Conservation (phyloP, 1,139 yeast genomes). For the Geotrichum klebahnii region DNA sequence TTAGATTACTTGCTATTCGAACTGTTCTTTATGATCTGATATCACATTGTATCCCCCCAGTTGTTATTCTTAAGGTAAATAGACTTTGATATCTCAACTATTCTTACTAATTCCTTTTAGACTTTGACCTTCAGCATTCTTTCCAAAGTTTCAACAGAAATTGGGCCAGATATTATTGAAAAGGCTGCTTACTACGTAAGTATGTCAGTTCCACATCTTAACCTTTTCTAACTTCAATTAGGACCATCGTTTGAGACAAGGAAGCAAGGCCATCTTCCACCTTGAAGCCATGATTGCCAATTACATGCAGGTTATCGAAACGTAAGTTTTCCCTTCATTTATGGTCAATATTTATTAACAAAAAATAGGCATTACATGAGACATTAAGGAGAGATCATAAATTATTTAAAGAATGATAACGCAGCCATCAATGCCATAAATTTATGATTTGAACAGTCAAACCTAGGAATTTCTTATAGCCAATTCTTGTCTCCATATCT, state of each 20-base stretch:
- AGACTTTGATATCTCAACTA: not conserved
- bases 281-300: constrained; percentile 90
- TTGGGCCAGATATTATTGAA: constrained; percentile 55
- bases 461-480: no score
- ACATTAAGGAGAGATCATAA: not conserved
- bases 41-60: constrained; percentile 91
- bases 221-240: not conserved
- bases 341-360: not conserved
- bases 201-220: not conserved
- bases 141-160: constrained; percentile 40
- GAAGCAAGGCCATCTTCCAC: constrained; percentile 87
- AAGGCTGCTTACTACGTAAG: constrained; percentile 57
- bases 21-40: constrained; percentile 75
- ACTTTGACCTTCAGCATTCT: constrained; percentile 59
- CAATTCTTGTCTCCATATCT: no score
- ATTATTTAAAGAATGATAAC: not conserved
- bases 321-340: constrained; percentile 12
- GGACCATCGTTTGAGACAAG: constrained; percentile 83
- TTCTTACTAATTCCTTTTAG: constrained; percentile 9
- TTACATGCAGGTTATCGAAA: constrained; percentile 64
- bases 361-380: constrained; percentile 9
- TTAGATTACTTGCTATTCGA: constrained; percentile 58
- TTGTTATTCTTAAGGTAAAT: constrained; percentile 56
- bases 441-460: not conserved
- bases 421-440: not conserved